Conservation (phyloP, 768 basidiomycete genomes). For the Scleroderma bovista region DNA sequence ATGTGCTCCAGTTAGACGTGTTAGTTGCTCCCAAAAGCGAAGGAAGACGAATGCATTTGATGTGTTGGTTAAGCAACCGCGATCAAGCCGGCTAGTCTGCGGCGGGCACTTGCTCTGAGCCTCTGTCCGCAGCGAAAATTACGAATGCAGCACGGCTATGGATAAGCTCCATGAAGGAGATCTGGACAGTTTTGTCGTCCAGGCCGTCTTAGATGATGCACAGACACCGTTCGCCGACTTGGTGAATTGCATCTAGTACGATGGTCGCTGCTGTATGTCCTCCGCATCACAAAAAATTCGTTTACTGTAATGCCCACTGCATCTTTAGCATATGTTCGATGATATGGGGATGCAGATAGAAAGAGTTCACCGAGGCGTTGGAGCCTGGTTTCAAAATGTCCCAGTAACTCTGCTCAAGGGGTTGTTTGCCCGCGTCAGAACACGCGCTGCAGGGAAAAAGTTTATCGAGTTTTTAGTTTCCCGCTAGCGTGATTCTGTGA, state of each 20-base stretch:
- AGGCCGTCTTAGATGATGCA: conserved; percentile 7
- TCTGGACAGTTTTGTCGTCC: conserved; percentile 2
- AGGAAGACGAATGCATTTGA: not conserved
- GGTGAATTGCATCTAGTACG: not conserved
- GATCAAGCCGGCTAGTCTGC: not conserved
- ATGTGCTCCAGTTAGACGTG: conserved; percentile 8
- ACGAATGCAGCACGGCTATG: conserved; percentile 1
- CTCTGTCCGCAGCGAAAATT: conserved; percentile 4
- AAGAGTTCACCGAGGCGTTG: not conserved
- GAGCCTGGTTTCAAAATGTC: no score
- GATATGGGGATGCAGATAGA: not conserved
- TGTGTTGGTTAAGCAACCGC: not conserved
- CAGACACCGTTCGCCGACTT: conserved; percentile 3
- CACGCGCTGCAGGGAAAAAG: not conserved
- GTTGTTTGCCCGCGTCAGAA: not conserved
- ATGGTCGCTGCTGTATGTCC: not conserved
- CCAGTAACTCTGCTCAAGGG: no score
- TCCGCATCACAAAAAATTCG: no score
- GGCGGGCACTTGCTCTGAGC: not conserved
- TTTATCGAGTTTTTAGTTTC: no score
- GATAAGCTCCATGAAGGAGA: conserved; percentile 5
- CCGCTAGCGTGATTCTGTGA: not conserved
- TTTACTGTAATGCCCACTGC: no score
- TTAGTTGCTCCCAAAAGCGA: not conserved
- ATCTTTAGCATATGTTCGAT: no score